These are phyloP conservation scores for Talaromyces trachyspermus DNA, from an alignment of 495 filamentous ascomycete species.

Conservation along the genomic window DNA sequence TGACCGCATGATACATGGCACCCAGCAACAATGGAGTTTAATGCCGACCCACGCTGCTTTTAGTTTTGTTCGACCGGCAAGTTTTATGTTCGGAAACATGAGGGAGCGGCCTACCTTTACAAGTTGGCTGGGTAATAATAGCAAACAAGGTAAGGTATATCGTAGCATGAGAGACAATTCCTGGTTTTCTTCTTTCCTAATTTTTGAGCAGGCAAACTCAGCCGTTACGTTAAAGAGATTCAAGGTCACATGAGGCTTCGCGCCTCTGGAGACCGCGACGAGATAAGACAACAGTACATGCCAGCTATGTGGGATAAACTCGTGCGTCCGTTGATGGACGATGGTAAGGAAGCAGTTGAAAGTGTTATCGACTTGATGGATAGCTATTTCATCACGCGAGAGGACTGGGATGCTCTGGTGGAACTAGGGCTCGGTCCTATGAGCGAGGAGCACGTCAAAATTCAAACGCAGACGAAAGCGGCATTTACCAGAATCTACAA, in stretches of 20 bases:
- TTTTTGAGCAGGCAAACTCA: conserved; percentile 56
- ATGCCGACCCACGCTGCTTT: conserved; percentile 98
- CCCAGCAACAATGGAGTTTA: conserved; percentile 94
- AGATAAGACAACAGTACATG: conserved; percentile 90
- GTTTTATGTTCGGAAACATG: conserved; percentile 74
- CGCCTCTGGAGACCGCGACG: conserved; percentile 84
- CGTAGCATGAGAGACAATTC: too few species aligned
- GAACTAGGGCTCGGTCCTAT: conserved; percentile 87
- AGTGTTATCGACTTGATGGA: conserved; percentile 91
- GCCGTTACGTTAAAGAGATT: conserved; percentile 83
- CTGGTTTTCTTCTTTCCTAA: too few species aligned
- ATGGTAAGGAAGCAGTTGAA: conserved; percentile 67
- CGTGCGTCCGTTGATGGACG: conserved; percentile 59
- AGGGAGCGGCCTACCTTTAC: conserved; percentile 61
- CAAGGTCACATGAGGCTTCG: conserved; percentile 95
- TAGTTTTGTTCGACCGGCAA: conserved; percentile 88
- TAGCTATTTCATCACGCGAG: conserved; percentile 90
- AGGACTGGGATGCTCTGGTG: conserved; percentile 87
- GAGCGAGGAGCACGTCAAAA: conserved; percentile 61
- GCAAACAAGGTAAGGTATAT: conserved; percentile 69
- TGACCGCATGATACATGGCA: conserved; percentile 95
- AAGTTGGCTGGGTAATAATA: conserved; percentile 89
- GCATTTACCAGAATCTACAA: conserved; percentile 92
- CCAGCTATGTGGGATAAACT: conserved; percentile 79
- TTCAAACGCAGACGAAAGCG: conserved; percentile 79